Conservation (phyloP, 805 yeast species). For the Wilhelminamyces savonicus region DNA sequence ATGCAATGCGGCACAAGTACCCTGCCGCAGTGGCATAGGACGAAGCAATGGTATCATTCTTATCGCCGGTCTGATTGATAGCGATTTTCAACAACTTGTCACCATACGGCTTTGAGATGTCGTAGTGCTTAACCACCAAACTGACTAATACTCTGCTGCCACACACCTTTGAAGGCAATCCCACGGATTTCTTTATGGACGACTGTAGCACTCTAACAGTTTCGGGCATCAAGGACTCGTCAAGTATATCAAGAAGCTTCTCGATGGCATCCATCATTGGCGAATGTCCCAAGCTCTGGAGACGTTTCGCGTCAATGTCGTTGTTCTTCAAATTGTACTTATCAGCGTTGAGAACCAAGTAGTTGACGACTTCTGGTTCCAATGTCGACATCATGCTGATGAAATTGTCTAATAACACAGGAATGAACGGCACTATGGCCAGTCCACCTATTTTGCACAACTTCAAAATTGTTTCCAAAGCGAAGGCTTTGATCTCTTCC, state of each 20-base stretch:
- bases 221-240: conserved; percentile 40
- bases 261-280: conserved; percentile 90
- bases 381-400: conserved; percentile 71
- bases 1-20: conserved; percentile 60
- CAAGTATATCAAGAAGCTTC: conserved; percentile 52
- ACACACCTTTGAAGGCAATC: conserved; percentile 86
- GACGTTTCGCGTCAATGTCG: conserved; percentile 72
- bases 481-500: conserved; percentile 72
- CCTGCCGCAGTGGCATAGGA: conserved; percentile 82
- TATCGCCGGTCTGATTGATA: conserved; percentile 53
- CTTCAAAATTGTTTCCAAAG: conserved; percentile 68
- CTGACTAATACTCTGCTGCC: conserved; percentile 69
- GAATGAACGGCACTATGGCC: conserved; percentile 60
- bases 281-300: conserved; percentile 67
- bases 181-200: conserved; percentile 67
- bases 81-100: conserved; percentile 59
- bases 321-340: conserved; percentile 70
- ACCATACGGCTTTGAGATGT: conserved; percentile 43
- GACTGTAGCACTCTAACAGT: conserved; percentile 44
- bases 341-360: conserved; percentile 79
- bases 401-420: conserved; percentile 63
- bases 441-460: conserved; percentile 60
- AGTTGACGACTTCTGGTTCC: conserved; percentile 88
- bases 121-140: conserved; percentile 50
- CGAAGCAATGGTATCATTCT: conserved; percentile 64